Evolutionary conservation across 75 land plant genomes (phyloP).

Genomic region (Sequoiadendron giganteum): DNA sequence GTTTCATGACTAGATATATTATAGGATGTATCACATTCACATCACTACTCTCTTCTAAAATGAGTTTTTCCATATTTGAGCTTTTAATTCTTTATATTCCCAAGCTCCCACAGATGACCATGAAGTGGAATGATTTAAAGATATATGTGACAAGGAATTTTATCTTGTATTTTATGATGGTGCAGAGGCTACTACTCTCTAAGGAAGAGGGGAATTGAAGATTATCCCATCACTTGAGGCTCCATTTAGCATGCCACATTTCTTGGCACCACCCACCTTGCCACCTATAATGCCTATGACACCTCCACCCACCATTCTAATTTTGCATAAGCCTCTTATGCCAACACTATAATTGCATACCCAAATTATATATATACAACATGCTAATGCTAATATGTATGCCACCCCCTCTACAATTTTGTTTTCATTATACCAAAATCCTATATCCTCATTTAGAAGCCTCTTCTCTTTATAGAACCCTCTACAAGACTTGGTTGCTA

Average conservation of each 20-base stretch:
- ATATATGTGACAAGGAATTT: conserved; percentile 26
- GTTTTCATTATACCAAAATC: not conserved
- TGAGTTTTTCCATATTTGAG: not conserved
- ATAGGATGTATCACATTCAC: conserved; percentile 58
- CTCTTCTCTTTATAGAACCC: conserved; percentile 15
- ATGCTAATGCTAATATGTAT: conserved; percentile 23
- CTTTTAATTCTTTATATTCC: conserved; percentile 33
- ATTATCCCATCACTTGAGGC: conserved; percentile 31
- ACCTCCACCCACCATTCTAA: conserved; percentile 12
- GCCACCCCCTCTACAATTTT: conserved; percentile 17
- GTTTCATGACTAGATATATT: conserved; percentile 66
- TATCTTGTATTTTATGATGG: conserved; percentile 20
- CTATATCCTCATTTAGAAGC: not conserved
- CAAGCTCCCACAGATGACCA: conserved; percentile 38
- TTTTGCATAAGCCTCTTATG: conserved; percentile 24
- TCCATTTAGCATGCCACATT: conserved; percentile 15
- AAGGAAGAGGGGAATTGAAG: conserved; percentile 39
- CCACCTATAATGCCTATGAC: conserved; percentile 38
- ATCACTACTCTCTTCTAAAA: conserved; percentile 38
- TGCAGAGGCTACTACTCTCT: conserved; percentile 61
- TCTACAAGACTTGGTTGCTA: not conserved
- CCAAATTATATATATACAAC: conserved; percentile 55
- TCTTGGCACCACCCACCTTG: conserved; percentile 49
- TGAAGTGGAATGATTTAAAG: conserved; percentile 37
- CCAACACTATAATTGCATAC: conserved; percentile 40